Evolutionary conservation across 306 rosid species (phyloP), one percentile per base, ranked within the genome.

Genomic region (Malus orientalis): DNA sequence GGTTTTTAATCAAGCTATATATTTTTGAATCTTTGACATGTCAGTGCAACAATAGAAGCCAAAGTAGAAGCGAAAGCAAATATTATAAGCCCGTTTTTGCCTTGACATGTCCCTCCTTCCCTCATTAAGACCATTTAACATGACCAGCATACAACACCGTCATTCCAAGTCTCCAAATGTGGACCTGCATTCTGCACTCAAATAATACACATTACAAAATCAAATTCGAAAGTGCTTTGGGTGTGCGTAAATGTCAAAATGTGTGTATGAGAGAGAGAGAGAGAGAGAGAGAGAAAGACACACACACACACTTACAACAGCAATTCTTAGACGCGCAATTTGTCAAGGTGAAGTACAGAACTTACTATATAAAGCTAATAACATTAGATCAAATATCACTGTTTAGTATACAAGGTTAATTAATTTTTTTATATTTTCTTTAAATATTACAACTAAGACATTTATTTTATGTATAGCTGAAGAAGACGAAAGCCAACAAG

Each of bases 71-170:
- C 32, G 60, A 79, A 76, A 57, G 68, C 51, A 65, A 81, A 95
- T 98, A 98, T 96, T 92, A 89, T 96, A 96, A 51, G 99, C 83
- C 98, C 99, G 93, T 75, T 96, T 96, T 88, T 92, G 99, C 99
- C 99, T 92, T 38, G 96, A 85, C 84, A 92, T 89, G 86, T 92
- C 99, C 81, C 97, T 89, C 79, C 86, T 25, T 25, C 99, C 98
- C 83, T 89, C 96, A n/a, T 92, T 86, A 70, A 96, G 98, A 83
- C 93, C 98, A 67, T 71, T 85, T 79, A 96, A 82, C 32, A 94
- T 67, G 74, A 92, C 86, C 19, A 98, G 66, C 99, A 98, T 25
- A 96, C 96, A 80, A 96, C 81, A 74, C 99, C 99, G 68, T 97
- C 93, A 60, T 96, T 96, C 99, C 98, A 96, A 80, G 85, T 96